Base-by-base conservation (phyloP, 1,284 basidiomycete species). In the Apiotrichum porosum region DNA sequence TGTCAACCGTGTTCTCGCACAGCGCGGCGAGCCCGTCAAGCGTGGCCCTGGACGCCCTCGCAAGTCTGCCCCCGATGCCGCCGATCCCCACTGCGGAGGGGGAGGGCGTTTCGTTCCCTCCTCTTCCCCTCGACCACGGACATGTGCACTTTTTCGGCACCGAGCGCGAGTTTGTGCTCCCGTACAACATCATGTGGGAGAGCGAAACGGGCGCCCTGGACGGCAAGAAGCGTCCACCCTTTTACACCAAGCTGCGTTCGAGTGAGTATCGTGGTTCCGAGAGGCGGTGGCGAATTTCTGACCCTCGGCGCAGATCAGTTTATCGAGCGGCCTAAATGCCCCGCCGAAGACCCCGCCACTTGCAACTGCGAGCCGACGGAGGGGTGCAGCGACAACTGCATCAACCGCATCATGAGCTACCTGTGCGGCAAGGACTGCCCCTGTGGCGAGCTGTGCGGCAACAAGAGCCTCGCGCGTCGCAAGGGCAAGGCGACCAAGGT, bases 401-500 rank as follows among this genome's bases (percentile, higher is more conserved):
- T 76, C 52, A 77, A 77, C 54, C 59, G 75, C 55, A 58, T 73
- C 37, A 76, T 76, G 74, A 69, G 70, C 55, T 76, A 75, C 51
- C 62, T 74, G 21, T 78, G 76, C 57, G 72, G 74, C 1, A 72
- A 70, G 44, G 61, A 68, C 10, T 78, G 76, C 48, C 75, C 73
- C 0, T 69, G 66, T 34, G 73, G 73, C 0, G 71, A 73, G 3
- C 44, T 48, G 9, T 69, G 70, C 52, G 58, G 60, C 31, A 69
- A 73, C 56, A 61, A 63, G 47, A 54, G 61, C 43, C 55, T 73
- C 43, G 43, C 62, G 44, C 62, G 64, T 52, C 52, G 73, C 26
- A 60, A 57, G 47, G 51, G 46, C 22, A 66, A 69, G 22, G 39
- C 48, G 9, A 62, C 61, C 33, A 66, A 68, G 46, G 64, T 73